A percentile compares a stretch with the other conserved stretches of the same genome.
These are phyloP conservation scores for Apiosordaria backusii DNA, from an alignment of 495 filamentous ascomycete species.

Conservation along the genomic window DNA sequence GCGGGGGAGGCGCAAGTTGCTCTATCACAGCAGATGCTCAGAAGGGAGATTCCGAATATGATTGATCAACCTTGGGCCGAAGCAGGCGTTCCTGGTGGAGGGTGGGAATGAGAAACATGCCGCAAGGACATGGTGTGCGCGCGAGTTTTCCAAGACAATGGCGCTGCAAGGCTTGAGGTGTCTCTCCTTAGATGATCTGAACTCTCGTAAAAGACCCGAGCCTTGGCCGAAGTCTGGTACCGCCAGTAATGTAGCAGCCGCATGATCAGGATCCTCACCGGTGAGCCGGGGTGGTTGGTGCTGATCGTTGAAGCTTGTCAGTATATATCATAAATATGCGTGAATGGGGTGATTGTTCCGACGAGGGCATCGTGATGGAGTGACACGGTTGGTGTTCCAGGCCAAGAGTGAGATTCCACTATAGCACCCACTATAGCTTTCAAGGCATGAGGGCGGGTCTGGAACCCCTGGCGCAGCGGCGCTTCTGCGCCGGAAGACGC, in stretches of 20 bases:
- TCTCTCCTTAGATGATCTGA: neutral
- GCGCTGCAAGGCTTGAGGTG: neutral
- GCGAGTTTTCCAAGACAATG: neutral
- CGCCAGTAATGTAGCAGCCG: neutral
- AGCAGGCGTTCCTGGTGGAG: neutral
- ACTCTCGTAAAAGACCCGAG: neutral
- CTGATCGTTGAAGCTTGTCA: neutral
- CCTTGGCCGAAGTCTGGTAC: neutral
- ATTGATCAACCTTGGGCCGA: neutral
- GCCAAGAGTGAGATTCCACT: neutral
- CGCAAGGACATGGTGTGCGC: neutral
- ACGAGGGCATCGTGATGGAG: neutral
- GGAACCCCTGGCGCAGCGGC: neutral
- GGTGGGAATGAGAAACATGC: neutral
- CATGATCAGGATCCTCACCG: neutral
- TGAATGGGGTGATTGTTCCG: neutral
- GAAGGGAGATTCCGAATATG: neutral
- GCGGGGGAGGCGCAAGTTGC: neutral
- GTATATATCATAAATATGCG: neutral
- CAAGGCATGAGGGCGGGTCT: neutral
- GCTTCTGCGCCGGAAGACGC: constrained; percentile 4
- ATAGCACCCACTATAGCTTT: neutral
- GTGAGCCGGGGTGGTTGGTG: neutral
- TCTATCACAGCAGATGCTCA: neutral
- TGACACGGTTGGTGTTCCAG: neutral